These are phyloP conservation scores for Zygotorulaspora mrakii DNA, from an alignment of 1,139 yeast genomes.

Conservation along the genomic window DNA sequence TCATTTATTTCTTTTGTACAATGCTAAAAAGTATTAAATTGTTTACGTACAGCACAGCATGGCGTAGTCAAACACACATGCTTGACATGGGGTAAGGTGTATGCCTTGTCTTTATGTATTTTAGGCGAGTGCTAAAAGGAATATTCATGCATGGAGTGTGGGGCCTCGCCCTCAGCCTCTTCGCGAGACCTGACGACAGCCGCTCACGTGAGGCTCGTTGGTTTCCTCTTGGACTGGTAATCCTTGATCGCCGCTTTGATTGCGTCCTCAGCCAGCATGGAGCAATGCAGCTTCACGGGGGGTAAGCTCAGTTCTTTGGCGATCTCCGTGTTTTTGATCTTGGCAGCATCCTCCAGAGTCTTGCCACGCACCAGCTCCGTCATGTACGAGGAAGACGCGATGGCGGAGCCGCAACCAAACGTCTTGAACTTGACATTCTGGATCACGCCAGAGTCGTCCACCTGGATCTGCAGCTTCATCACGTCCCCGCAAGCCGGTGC, in stretches of 20 bases:
- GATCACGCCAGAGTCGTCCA: constrained; percentile 83
- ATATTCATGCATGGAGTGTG: constrained; percentile 3
- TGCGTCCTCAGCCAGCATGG: constrained; percentile 98
- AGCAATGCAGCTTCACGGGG: constrained; percentile 95
- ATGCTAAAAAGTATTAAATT: too few relatives aligned
- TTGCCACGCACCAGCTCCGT: constrained; percentile 95
- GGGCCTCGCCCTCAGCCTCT: background rate
- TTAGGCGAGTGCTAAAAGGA: background rate
- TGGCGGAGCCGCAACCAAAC: constrained; percentile 97
- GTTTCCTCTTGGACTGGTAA: constrained; percentile 64
- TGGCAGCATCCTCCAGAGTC: constrained; percentile 88
- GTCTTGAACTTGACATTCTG: constrained; percentile 96
- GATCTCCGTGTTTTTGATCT: constrained; percentile 84
- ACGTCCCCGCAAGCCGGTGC: constrained; percentile 99
- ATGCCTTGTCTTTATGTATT: too few relatives aligned
- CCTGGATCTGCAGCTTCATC: constrained; percentile 94
- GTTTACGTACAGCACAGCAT: too few relatives aligned
- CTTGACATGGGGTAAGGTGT: too few relatives aligned
- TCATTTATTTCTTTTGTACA: too few relatives aligned
- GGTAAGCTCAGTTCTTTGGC: constrained; percentile 93
- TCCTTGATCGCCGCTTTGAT: constrained; percentile 96
- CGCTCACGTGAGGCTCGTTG: constrained; percentile 14
- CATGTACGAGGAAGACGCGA: constrained; percentile 91
- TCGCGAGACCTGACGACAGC: too few relatives aligned
- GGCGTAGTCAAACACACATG: too few relatives aligned